Evolutionary conservation across 371 early-diverging fungal genomes (phyloP).

Genomic region (Mortierella sp.): DNA sequence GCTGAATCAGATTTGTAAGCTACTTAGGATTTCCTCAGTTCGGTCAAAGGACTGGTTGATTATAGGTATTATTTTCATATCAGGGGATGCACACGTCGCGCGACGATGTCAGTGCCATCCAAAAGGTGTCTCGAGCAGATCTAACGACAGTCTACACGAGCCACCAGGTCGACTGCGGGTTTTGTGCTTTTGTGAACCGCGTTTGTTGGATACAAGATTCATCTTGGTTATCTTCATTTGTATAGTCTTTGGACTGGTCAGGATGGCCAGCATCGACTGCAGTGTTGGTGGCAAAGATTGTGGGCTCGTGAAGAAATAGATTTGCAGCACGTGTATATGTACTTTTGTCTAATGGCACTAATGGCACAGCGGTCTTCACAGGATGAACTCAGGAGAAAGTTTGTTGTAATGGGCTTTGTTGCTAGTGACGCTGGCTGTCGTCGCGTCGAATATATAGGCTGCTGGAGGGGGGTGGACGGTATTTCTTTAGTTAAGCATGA

Average conservation of each 20-base stretch:
- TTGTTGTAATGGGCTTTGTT: conserved; percentile 2
- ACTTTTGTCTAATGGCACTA: neutral
- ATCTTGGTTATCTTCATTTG: neutral
- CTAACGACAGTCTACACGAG: conserved; percentile 31
- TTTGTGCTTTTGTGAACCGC: conserved; percentile 4
- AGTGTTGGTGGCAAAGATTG: neutral
- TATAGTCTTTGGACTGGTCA: neutral
- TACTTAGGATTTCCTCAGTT: conserved; percentile 4
- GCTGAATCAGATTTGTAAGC: neutral
- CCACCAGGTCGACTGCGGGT: neutral
- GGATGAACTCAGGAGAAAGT: conserved; percentile 22
- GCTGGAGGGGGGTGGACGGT: conserved; percentile 22
- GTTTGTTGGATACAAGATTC: neutral
- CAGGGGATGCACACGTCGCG: conserved; percentile 37
- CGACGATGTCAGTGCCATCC: conserved; percentile 31
- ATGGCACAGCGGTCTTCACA: neutral
- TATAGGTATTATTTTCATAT: conserved; percentile 6
- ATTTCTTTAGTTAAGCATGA: conserved; percentile 29
- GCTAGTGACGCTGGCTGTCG: neutral
- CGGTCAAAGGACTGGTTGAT: neutral
- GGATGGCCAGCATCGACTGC: neutral
- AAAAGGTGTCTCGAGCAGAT: conserved; percentile 35
- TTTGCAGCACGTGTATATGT: conserved; percentile 3
- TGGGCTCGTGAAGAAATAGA: conserved; percentile 1
- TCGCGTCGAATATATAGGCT: neutral